phyloP scores from a whole-genome alignment of 805 yeast genomes.

The Ogataea pilisensis region DNA sequence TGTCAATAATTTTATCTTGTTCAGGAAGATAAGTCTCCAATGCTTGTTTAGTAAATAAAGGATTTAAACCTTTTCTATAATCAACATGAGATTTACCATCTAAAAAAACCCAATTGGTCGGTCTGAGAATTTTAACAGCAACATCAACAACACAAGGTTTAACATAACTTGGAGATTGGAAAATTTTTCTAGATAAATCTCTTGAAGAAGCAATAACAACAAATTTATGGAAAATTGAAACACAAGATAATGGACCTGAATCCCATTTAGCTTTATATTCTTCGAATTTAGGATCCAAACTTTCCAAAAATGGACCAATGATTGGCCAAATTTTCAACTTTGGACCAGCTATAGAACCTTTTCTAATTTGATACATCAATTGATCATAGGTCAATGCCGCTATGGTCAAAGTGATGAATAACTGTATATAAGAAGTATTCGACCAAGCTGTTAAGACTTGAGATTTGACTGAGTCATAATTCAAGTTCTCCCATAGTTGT shows the following conservation, averaged over 20 bases:
- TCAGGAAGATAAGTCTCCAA: constrained; percentile 79
- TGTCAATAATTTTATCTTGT: constrained; percentile 80
- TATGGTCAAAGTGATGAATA: constrained; percentile 43
- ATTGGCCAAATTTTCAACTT: constrained; percentile 84
- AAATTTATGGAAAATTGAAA: constrained; percentile 95
- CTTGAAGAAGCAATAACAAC: constrained; percentile 90
- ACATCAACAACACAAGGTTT: constrained; percentile 99
- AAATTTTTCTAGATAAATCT: constrained; percentile 82
- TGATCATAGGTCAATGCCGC: constrained; percentile 63
- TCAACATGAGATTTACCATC: constrained; percentile 96
- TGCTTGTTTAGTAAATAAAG: constrained; percentile 81
- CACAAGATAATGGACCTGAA: constrained; percentile 92
- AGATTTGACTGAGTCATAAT: too few species aligned
- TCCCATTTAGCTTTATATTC: constrained; percentile 92
- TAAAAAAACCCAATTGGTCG: constrained; percentile 95
- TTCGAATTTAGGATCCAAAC: constrained; percentile 92
- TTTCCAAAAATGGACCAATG: constrained; percentile 93
- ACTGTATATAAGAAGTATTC: constrained; percentile 49
- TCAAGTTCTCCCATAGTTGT: too few species aligned
- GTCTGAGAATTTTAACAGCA: constrained; percentile 89
- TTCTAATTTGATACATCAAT: constrained; percentile 69
- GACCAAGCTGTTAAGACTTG: constrained; percentile 17
- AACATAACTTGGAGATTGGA: constrained; percentile 80
- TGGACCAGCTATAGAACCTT: constrained; percentile 92
- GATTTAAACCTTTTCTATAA: constrained; percentile 86